Evolutionary conservation across 164 flowering plant genomes (phyloP).

Genomic region (Umbilicus rupestris): DNA sequence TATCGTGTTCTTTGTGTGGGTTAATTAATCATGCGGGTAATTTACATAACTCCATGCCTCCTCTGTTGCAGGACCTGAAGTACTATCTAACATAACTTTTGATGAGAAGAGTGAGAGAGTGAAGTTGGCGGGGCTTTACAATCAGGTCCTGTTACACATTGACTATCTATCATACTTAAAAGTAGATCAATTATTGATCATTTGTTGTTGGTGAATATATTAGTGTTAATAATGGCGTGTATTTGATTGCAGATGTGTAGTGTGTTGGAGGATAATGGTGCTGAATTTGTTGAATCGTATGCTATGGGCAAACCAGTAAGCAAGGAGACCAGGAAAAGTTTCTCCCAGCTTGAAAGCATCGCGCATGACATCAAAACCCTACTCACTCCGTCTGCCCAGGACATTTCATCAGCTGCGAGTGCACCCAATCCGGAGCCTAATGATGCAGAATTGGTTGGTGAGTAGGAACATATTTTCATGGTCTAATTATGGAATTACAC

Average conservation of each 20-base stretch:
- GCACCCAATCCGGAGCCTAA: background rate
- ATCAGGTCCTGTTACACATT: no score
- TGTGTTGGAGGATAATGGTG: background rate
- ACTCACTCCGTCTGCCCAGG: background rate
- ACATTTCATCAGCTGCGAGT: background rate
- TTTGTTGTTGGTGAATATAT: no score
- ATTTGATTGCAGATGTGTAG: constrained; percentile 6
- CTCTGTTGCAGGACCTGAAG: constrained; percentile 42
- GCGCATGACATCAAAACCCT: background rate
- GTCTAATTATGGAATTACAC: background rate
- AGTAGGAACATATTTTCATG: background rate
- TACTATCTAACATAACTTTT: constrained; percentile 32
- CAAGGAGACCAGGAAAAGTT: background rate
- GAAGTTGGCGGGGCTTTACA: constrained; percentile 43
- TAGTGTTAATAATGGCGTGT: background rate
- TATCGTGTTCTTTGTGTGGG: background rate
- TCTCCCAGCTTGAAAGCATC: constrained; percentile 1
- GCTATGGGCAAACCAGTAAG: background rate
- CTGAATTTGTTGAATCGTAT: constrained; percentile 1
- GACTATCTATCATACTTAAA: no score
- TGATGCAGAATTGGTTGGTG: background rate
- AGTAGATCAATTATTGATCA: background rate
- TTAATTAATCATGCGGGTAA: no score
- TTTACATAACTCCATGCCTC: background rate
- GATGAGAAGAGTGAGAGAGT: constrained; percentile 40